phyloP scores from a whole-genome alignment of 495 filamentous ascomycete genomes.

The Aspergillus wentii region DNA sequence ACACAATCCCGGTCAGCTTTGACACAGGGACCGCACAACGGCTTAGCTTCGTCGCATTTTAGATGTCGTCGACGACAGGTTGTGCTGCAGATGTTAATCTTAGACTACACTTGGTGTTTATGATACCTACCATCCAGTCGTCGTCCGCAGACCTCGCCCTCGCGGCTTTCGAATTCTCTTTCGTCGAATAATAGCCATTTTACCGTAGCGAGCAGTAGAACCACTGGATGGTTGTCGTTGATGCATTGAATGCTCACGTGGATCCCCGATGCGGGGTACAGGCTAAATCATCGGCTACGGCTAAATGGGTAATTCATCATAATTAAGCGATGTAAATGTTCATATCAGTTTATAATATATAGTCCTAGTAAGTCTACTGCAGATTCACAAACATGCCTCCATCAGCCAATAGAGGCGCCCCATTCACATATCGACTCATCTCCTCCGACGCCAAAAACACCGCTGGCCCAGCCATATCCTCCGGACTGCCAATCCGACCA shows the following conservation, averaged over 20 bases:
- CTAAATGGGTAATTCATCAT: too few species aligned
- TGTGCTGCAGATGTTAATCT: neutral
- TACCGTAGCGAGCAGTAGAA: too few species aligned
- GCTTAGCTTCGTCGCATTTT: slow-evolving; percentile 16
- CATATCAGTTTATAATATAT: too few species aligned
- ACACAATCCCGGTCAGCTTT: slow-evolving; percentile 6
- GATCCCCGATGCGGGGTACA: too few species aligned
- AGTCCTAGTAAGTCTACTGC: too few species aligned
- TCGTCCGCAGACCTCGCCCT: slow-evolving; percentile 7
- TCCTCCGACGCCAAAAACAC: slow-evolving; percentile 27
- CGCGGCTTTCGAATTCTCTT: slow-evolving; percentile 5
- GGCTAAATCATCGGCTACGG: too few species aligned
- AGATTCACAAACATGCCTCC: slow-evolving; percentile 22
- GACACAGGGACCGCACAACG: slow-evolving; percentile 10
- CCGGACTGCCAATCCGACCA: slow-evolving; percentile 37
- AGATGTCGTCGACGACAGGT: slow-evolving; percentile 13
- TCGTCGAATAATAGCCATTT: too few species aligned
- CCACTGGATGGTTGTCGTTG: too few species aligned
- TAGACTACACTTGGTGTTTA: neutral
- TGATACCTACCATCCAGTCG: slow-evolving; percentile 6
- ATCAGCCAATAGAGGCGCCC: slow-evolving; percentile 17
- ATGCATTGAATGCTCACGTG: too few species aligned
- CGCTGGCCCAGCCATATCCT: slow-evolving; percentile 28
- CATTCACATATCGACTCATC: slow-evolving; percentile 26
- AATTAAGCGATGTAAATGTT: too few species aligned